Evolutionary conservation across 257 asterid genomes (phyloP).

Genomic region (Fraxinus quadrangulata): DNA sequence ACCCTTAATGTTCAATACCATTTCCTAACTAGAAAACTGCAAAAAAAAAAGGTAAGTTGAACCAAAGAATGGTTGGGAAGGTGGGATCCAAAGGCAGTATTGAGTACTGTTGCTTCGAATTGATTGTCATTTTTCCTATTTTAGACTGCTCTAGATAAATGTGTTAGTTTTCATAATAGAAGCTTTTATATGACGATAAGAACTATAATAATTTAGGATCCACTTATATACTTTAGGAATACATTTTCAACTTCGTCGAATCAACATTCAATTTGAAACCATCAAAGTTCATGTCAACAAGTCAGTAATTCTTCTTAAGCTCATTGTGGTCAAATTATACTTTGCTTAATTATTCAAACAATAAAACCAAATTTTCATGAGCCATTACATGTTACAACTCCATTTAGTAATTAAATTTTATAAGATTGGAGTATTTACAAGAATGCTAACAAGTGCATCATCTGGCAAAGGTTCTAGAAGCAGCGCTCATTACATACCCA

Average conservation of each 20-base stretch:
- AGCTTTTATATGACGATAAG: neutral
- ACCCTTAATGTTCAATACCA: neutral
- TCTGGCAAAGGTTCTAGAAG: neutral
- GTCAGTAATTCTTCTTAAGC: neutral
- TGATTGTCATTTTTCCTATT: neutral
- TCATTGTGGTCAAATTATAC: neutral
- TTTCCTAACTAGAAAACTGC: neutral
- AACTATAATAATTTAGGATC: neutral
- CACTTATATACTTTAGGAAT: neutral
- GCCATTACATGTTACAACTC: neutral
- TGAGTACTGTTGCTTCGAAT: constrained; percentile 8
- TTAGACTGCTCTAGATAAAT: constrained; percentile 11
- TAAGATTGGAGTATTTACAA: neutral
- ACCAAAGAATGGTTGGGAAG: constrained; percentile 3
- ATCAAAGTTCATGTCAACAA: neutral
- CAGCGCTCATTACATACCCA: neutral
- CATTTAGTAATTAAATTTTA: neutral
- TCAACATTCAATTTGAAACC: neutral
- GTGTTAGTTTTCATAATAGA: constrained; percentile 1
- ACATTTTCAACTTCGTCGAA: neutral
- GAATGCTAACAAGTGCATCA: neutral
- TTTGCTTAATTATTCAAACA: neutral
- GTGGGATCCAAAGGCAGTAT: neutral
- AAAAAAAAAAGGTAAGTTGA: neutral
- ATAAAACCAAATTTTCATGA: neutral